Percentiles rank a stretch among this genome's conserved stretches.
phyloP scores from a whole-genome alignment of 192 early-diverging fungal species.

The Coemansia sp. region DNA sequence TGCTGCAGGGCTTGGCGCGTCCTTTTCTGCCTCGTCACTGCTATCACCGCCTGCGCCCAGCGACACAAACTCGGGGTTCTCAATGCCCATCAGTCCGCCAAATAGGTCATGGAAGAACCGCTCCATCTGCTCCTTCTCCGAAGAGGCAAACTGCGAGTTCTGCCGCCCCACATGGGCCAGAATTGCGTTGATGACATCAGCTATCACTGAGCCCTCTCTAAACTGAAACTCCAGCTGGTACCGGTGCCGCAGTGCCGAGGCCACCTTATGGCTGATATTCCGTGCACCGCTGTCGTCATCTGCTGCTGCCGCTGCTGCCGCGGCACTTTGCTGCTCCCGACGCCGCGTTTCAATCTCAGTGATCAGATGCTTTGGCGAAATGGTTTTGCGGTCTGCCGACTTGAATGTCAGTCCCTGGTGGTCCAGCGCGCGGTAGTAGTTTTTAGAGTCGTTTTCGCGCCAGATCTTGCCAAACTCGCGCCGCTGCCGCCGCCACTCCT shows the following conservation, averaged over 20 bases:
- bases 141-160: slow-evolving; percentile 53
- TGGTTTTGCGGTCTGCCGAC: slow-evolving; percentile 75
- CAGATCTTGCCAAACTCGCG: slow-evolving; percentile 96
- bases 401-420: slow-evolving; percentile 94
- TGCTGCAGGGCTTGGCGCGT: background rate
- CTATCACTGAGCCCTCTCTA: slow-evolving; percentile 70
- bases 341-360: slow-evolving; percentile 84
- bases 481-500: slow-evolving; percentile 81
- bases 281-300: slow-evolving; percentile 17
- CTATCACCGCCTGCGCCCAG: background rate
- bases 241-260: slow-evolving; percentile 50
- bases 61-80: slow-evolving; percentile 12
- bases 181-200: slow-evolving; percentile 74
- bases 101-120: slow-evolving; percentile 73
- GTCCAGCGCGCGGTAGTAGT: slow-evolving; percentile 93
- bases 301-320: slow-evolving; percentile 30
- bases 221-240: slow-evolving; percentile 85
- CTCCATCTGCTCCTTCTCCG: slow-evolving; percentile 73
- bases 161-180: slow-evolving; percentile 67
- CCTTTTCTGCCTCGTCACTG: background rate
- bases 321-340: slow-evolving; percentile 65
- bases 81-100: slow-evolving; percentile 53
- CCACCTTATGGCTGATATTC: slow-evolving; percentile 42
- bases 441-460: slow-evolving; percentile 91
- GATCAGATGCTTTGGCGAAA: slow-evolving; percentile 72